Evolutionary conservation across 257 asterid species (phyloP), one percentile per base, ranked within the genome.

Genomic region (Scutellaria baicalensis): DNA sequence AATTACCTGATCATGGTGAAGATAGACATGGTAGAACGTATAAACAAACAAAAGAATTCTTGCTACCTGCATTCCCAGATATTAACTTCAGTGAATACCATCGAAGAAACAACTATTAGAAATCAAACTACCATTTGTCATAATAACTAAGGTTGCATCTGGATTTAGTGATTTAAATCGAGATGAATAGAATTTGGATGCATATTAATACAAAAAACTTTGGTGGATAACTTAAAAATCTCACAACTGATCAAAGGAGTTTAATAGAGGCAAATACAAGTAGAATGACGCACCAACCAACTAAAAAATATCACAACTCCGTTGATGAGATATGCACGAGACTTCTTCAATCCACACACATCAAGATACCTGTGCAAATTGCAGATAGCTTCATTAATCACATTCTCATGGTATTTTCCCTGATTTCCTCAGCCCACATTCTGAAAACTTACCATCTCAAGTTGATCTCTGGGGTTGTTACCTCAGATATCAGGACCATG

Each of bases 401-500:
- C 54, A 66, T 50, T 42, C 35, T 43, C 9, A 11, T 20, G 1
- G 33, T 17, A 48, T n/a, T 40, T 60, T 48, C 27, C 33, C 21
- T 23, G 6, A 50, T 59, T 6, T 54, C 23, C 43, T 9, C 11
- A 18, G 71, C 38, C 59, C 14, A 65, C 48, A 56, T 48, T 60
- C 40, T 18, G 69, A 48, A 57, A 47, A 67, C 85, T 71, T 81
- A 90, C 98, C 98, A 93, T 79, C 98, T 86, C 84, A 93, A 67
- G 82, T 93, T 93, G 83, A 93, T 85, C 84, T 77, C 95, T 39
- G 98, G 98, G 59, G 98, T 93, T 40, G 98, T 93, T 59, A 85
- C 79, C 86, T 93, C 97, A 38, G 98, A 93, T 81, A 93, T 88
- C 62, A 93, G 92, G 72, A 93, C 96, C 98, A 93, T 93, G 84